These are phyloP conservation scores for Toxoplasma gondii DNA, from an alignment of 169 alveolate genomes.

Conservation along the genomic window DNA sequence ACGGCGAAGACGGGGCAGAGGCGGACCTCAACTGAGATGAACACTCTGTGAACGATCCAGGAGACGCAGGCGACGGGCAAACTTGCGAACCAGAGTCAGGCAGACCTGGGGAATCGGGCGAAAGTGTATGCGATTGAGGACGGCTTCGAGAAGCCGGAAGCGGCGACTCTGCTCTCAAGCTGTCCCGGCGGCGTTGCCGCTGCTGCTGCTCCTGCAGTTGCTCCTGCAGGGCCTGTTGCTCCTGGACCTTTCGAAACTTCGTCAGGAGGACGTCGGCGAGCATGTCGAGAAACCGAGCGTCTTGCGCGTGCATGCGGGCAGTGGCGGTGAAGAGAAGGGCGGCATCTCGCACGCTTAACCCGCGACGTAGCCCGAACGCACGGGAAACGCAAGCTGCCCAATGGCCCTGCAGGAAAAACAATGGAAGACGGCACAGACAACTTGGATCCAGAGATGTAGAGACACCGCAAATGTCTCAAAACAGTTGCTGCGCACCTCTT, in stretches of 20 bases:
- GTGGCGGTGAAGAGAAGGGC: slow-evolving; percentile 10
- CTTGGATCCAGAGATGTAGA: neutral
- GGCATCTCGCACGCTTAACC: slow-evolving; percentile 20
- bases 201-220: neutral
- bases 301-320: neutral
- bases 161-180: neutral
- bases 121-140: neutral
- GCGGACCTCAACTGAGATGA: neutral
- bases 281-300: slow-evolving; percentile 24
- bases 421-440: neutral
- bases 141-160: neutral
- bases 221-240: slow-evolving; percentile 10
- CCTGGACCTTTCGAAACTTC: neutral
- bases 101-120: neutral
- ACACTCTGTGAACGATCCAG: neutral
- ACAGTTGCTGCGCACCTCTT: neutral
- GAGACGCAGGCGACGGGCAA: neutral
- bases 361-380: neutral
- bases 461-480: neutral
- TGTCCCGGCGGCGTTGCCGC: neutral
- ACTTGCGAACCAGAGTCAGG: neutral
- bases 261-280: slow-evolving; percentile 12
- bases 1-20: neutral
- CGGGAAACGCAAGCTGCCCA: slow-evolving; percentile 17
- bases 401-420: slow-evolving; percentile 13